Conservation (phyloP, 352 stramenopile species). For the Thalassiosira ordinaria region DNA sequence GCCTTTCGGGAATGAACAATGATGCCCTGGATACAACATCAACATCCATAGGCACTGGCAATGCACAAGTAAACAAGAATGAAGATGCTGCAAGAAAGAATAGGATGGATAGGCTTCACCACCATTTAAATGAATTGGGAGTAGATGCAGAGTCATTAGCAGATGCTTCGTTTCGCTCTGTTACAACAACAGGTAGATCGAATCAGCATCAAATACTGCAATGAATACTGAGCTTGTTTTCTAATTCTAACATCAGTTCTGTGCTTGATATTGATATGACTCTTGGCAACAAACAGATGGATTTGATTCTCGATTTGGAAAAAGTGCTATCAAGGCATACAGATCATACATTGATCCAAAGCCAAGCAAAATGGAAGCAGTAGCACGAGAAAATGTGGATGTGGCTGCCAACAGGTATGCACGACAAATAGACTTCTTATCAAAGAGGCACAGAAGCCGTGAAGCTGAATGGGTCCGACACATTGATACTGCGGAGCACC, state of each 20-base stretch:
- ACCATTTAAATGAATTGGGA: conserved; percentile 52
- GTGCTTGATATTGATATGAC: too few species aligned
- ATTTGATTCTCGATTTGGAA: conserved; percentile 66
- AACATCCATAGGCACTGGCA: conserved; percentile 5
- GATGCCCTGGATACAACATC: conserved; percentile 12
- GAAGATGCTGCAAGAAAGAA: conserved; percentile 26
- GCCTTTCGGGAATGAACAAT: conserved; percentile 24
- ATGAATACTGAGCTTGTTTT: too few species aligned
- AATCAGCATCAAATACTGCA: too few species aligned
- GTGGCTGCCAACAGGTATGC: conserved; percentile 63
- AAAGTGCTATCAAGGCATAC: conserved; percentile 79
- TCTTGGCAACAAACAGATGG: conserved; percentile 43
- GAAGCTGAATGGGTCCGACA: conserved; percentile 79
- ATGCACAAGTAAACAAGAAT: conserved; percentile 7
- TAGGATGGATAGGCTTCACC: conserved; percentile 51
- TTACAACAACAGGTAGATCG: conserved; percentile 51
- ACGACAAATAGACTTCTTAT: conserved; percentile 81
- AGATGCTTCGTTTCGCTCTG: conserved; percentile 51
- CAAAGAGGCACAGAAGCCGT: conserved; percentile 71
- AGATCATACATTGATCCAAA: conserved; percentile 73
- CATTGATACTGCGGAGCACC: conserved; percentile 55
- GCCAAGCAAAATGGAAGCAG: conserved; percentile 46
- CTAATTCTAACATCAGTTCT: too few species aligned
- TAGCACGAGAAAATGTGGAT: conserved; percentile 53
- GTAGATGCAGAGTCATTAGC: conserved; percentile 50